Conservation (phyloP, 352 stramenopile genomes). For the Peronospora destructor region DNA sequence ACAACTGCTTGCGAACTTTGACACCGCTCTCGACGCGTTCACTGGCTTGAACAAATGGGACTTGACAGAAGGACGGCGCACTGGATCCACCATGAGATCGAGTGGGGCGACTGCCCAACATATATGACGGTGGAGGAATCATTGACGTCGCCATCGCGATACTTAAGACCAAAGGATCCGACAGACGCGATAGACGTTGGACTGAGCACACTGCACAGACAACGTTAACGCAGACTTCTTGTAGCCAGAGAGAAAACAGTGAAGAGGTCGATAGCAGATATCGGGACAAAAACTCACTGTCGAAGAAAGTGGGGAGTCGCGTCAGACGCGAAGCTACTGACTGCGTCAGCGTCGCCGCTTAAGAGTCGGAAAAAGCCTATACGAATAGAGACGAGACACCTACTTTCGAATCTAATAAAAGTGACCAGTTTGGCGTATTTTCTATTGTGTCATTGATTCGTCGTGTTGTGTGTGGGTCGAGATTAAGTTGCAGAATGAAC, state of each 20-base stretch:
- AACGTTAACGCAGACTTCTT: conserved; percentile 6
- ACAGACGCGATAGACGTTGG: conserved; percentile 3
- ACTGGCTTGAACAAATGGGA: conserved; percentile 73
- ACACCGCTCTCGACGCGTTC: conserved; percentile 76
- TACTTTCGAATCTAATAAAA: not conserved
- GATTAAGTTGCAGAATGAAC: too few relatives aligned
- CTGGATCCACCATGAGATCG: conserved; percentile 45
- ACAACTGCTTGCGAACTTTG: conserved; percentile 74
- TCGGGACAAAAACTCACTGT: conserved; percentile 1
- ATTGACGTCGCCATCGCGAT: conserved; percentile 24
- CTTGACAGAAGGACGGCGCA: conserved; percentile 61
- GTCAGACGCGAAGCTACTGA: not conserved
- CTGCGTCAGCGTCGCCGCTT: not conserved
- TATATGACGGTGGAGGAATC: conserved; percentile 61
- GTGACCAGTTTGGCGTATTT: not conserved
- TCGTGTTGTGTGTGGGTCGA: too few relatives aligned
- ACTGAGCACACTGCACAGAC: conserved; percentile 8
- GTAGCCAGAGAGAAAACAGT: conserved; percentile 17
- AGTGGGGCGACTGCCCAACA: conserved; percentile 70
- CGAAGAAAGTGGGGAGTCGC: too few relatives aligned
- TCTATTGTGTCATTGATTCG: too few relatives aligned
- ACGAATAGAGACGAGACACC: not conserved
- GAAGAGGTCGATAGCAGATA: conserved; percentile 11
- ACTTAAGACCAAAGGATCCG: too few relatives aligned
- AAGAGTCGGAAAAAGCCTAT: not conserved